These are phyloP conservation scores for Stephanodiscus minutulus DNA, from an alignment of 108 stramenopile species.

Conservation along the genomic window DNA sequence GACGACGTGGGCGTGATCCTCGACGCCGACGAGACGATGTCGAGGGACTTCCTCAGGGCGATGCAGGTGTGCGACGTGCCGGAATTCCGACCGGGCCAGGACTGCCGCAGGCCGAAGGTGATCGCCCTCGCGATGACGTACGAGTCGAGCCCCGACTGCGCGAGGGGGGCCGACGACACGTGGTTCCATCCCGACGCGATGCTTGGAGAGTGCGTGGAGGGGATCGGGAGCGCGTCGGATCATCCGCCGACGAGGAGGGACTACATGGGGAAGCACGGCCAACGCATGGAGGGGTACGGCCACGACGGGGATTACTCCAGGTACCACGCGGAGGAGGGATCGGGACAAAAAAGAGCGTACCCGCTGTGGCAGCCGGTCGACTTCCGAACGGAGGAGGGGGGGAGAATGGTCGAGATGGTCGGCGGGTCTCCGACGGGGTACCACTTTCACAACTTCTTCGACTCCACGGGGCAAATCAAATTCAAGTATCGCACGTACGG, in stretches of 20 bases:
- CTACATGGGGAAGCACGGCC: constrained; percentile 5
- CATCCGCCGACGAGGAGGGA: constrained; percentile 27
- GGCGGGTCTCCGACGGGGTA: constrained; percentile 43
- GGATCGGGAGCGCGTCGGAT: constrained; percentile 35
- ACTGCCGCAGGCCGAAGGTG: too few species aligned
- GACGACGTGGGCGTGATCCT: constrained; percentile 53
- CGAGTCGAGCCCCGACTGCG: too few species aligned
- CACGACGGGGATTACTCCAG: not conserved
- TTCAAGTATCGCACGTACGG: constrained; percentile 58
- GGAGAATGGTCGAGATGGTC: not conserved
- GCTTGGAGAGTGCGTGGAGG: constrained; percentile 56
- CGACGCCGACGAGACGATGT: constrained; percentile 55
- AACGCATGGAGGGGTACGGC: constrained; percentile 30
- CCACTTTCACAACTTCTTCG: constrained; percentile 69
- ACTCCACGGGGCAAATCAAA: constrained; percentile 21
- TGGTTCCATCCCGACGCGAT: constrained; percentile 45
- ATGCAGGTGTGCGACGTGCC: too few species aligned
- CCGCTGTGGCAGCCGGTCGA: constrained; percentile 36
- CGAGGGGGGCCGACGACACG: too few species aligned
- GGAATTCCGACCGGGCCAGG: too few species aligned
- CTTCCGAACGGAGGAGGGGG: constrained; percentile 30
- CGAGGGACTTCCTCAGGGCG: constrained; percentile 49
- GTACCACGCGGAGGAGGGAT: not conserved
- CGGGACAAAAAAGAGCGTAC: not conserved
- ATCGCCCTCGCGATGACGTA: too few species aligned